A percentile compares a stretch with the other conserved stretches of the same genome.
Evolutionary conservation across 169 alveolate genomes (phyloP).

Genomic region (Plasmodium gaboni): DNA sequence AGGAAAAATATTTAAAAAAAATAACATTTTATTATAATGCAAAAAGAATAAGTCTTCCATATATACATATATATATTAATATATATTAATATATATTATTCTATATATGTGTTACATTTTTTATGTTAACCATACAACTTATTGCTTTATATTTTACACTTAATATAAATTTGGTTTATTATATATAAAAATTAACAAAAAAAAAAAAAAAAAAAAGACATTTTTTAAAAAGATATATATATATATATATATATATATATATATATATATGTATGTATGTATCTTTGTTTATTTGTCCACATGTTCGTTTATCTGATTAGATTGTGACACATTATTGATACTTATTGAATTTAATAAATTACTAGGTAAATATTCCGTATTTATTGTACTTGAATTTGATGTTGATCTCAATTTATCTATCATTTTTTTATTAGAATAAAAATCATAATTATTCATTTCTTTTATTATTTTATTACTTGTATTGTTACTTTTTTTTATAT

Average conservation of each 20-base stretch:
- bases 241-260: neutral
- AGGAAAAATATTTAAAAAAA: too few relatives aligned
- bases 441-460: constrained; percentile 33
- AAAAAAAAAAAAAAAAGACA: too few relatives aligned
- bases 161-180: too few relatives aligned
- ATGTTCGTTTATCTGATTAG: constrained; percentile 36
- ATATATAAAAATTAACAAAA: too few relatives aligned
- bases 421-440: constrained; percentile 30
- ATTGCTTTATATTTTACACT: too few relatives aligned
- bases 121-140: too few relatives aligned
- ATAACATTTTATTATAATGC: too few relatives aligned
- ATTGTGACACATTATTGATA: constrained; percentile 21
- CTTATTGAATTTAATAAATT: constrained; percentile 40
- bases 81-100: too few relatives aligned
- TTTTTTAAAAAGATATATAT: neutral
- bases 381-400: constrained; percentile 58
- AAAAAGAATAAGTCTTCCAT: too few relatives aligned
- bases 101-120: too few relatives aligned
- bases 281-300: neutral
- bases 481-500: neutral
- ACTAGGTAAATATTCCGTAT: constrained; percentile 49
- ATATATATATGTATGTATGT: neutral
- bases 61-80: too few relatives aligned
- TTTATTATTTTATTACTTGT: constrained; percentile 4
- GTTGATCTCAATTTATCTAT: constrained; percentile 38